Evolutionary conservation across 208 protist genomes (phyloP), one percentile per base, ranked within the genome.

Genomic region (Wallacemonas rigidus): DNA sequence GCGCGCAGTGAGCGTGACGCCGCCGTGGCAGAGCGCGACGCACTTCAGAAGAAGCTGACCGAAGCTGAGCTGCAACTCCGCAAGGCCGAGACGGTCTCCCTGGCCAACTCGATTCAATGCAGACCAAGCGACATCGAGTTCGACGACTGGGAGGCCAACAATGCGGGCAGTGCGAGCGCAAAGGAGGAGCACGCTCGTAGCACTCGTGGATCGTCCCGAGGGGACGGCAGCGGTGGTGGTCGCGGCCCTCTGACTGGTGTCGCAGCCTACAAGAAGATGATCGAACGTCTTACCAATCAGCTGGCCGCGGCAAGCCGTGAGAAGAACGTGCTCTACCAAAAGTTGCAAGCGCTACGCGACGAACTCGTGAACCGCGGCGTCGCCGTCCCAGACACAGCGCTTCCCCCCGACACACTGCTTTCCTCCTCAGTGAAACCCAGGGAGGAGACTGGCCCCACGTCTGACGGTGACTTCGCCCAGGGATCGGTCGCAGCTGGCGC

Each of bases 271-370:
- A 82, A 83, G 67, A 80, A 72, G n/a, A 86, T 80, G 69, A 85
- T 89, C 36, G 71, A 86, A 47, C 75, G 82, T 54, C 81, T 94
- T 26, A 85, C 85, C 41, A 71, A 79, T 6, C 86, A 94, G 77
- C 79, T 94, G 5, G 67, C 85, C 0, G 81, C 83, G 58, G 80
- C 79, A 71, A 80, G 81, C 36, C 69, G 65, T n/a, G 82, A 87
- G 45, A 80, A 80, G 48, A 72, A 56, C 43, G 12, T 50, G 40
- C 75, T 87, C 26, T 45, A 77, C 62, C 74, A 79, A 50, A 80
- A 80, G 62, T 64, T 94, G 43, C 73, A 67, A 48, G 60, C 71
- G 44, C 71, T 85, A 15, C 76, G 88, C 55, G 62, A 71, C 11
- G 55, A 75, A 3, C 60, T 91, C 40, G 12, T 15, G 11, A 36